Percentiles rank a stretch among this genome's conserved stretches.
Evolutionary conservation across 345 rosid species (phyloP).

Genomic region (Melastoma malabathricum): DNA sequence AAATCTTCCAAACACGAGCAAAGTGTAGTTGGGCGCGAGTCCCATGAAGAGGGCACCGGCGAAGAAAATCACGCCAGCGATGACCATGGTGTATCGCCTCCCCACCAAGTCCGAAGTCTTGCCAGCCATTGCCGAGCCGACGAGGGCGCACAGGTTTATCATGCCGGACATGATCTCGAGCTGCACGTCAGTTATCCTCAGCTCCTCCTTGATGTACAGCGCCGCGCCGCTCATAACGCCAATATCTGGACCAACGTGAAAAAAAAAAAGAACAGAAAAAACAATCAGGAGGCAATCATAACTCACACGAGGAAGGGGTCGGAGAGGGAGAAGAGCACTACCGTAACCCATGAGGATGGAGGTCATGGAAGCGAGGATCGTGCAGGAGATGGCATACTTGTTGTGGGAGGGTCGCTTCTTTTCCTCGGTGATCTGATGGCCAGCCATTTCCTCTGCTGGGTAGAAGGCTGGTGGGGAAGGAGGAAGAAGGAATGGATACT

Average conservation of each 20-base stretch:
- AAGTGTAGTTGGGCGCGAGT: slow-evolving; percentile 58
- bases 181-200: slow-evolving; percentile 27
- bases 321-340: too few species aligned
- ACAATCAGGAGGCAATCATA: too few species aligned
- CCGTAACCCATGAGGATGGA: too few species aligned
- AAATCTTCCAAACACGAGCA: slow-evolving; percentile 82
- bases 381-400: too few species aligned
- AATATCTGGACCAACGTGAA: slow-evolving; percentile 25
- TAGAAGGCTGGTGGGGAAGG: too few species aligned
- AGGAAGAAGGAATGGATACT: too few species aligned
- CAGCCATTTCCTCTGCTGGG: too few species aligned
- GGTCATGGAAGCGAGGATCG: too few species aligned
- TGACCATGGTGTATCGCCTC: slow-evolving; percentile 72
- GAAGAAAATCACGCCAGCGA: slow-evolving; percentile 76
- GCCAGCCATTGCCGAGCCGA: slow-evolving; percentile 78
- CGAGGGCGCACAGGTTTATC: slow-evolving; percentile 43
- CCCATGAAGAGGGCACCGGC: slow-evolving; percentile 88
- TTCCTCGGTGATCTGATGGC: too few species aligned
- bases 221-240: slow-evolving; percentile 88
- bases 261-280: too few species aligned
- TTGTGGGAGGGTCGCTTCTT: too few species aligned
- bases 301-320: too few species aligned
- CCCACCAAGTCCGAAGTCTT: slow-evolving; percentile 89
- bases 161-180: slow-evolving; percentile 50
- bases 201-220: slow-evolving; percentile 35